These are phyloP conservation scores for Narthecium ossifragum DNA, from an alignment of 106 monocot genomes.

Conservation along the genomic window DNA sequence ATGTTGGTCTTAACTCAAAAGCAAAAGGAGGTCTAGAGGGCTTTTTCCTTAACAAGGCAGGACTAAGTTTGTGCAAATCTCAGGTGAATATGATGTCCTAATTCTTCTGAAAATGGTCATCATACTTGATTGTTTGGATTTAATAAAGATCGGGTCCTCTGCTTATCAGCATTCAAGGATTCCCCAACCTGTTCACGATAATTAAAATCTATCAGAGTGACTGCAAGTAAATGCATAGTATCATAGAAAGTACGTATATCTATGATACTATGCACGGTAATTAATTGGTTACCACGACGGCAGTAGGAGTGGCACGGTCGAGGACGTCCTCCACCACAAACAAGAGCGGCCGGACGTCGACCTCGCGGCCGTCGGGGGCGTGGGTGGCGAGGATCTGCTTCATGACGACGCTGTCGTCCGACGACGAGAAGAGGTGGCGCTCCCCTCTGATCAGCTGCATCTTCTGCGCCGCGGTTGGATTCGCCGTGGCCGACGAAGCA, in stretches of 20 bases:
- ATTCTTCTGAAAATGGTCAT: no score
- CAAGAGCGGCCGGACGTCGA: conserved; percentile 48
- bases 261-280: background rate
- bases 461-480: no score
- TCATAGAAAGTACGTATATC: background rate
- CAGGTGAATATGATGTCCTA: no score
- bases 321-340: conserved; percentile 56
- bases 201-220: background rate
- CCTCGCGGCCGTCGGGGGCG: conserved; percentile 55
- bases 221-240: background rate
- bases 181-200: no score
- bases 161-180: no score
- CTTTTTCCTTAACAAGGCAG: no score
- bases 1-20: no score
- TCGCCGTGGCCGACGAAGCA: no score
- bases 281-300: conserved; percentile 22
- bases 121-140: no score
- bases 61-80: no score
- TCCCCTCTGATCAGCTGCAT: conserved; percentile 44
- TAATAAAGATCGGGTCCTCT: no score
- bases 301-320: conserved; percentile 40
- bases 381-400: conserved; percentile 71
- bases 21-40: no score
- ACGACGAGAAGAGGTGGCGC: conserved; percentile 56
- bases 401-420: conserved; percentile 53